Percentiles rank a stretch among this genome's conserved stretches.
These are phyloP conservation scores for Aspergillus sp. DNA, from an alignment of 2,329 filamentous ascomycete genomes.

Conservation along the genomic window DNA sequence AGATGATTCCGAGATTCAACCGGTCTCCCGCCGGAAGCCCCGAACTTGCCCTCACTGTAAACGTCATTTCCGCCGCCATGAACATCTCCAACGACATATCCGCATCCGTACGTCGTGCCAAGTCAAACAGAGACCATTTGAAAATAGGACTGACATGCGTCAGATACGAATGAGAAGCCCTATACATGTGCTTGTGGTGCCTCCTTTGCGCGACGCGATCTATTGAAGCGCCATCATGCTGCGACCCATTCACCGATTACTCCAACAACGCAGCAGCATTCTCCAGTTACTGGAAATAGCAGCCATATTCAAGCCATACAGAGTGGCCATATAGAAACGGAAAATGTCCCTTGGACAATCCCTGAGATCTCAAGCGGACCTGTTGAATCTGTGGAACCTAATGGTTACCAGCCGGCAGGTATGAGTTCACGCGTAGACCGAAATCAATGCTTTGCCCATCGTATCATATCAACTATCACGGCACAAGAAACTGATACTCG, in stretches of 20 bases:
- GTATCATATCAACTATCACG: too few relatives aligned
- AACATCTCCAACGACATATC: slow-evolving; percentile 16
- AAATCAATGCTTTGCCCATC: too few relatives aligned
- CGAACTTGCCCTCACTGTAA: slow-evolving; percentile 12
- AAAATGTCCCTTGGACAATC: not conserved
- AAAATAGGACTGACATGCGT: not conserved
- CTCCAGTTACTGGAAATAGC: not conserved
- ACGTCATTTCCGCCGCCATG: slow-evolving; percentile 15
- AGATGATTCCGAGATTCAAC: too few relatives aligned
- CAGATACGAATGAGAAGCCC: slow-evolving; percentile 20
- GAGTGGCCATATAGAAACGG: not conserved
- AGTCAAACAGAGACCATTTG: not conserved
- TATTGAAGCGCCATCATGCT: slow-evolving; percentile 15
- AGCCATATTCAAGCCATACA: not conserved
- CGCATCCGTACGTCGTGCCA: slow-evolving; percentile 10
- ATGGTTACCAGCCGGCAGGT: too few relatives aligned
- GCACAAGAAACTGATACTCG: not conserved
- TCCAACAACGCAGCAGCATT: slow-evolving; percentile 2
- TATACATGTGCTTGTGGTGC: slow-evolving; percentile 14
- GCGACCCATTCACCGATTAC: slow-evolving; percentile 10
- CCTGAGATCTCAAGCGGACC: too few relatives aligned
- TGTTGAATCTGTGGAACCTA: too few relatives aligned
- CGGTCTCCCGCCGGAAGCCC: slow-evolving; percentile 1
- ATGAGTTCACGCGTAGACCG: too few relatives aligned
- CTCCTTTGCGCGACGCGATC: slow-evolving; percentile 14